phyloP scores from a whole-genome alignment of 2,329 filamentous ascomycete species.

The Bipolaris victoriae region DNA sequence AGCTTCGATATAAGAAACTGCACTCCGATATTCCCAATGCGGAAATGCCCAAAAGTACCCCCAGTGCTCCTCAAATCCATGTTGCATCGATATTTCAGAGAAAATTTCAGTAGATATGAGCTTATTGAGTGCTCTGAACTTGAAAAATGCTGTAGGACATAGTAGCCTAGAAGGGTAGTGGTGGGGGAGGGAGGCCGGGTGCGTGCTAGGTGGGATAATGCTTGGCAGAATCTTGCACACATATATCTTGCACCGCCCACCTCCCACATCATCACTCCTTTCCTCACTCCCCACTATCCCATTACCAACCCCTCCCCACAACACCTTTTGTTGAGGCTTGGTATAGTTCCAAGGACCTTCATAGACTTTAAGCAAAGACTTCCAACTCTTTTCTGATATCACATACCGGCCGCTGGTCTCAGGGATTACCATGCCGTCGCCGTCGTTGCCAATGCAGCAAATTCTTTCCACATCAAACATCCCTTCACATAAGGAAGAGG shows the following conservation, averaged over 20 bases:
- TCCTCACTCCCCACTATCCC: slow-evolving; percentile 11
- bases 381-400: slow-evolving; percentile 10
- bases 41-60: slow-evolving; percentile 18
- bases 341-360: not conserved
- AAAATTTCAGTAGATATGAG: not conserved
- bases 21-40: not conserved
- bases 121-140: not conserved
- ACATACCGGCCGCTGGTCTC: slow-evolving; percentile 4
- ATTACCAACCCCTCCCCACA: slow-evolving; percentile 10
- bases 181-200: slow-evolving; percentile 10
- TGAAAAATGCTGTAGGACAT: slow-evolving; percentile 1
- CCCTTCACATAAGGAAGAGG: not conserved
- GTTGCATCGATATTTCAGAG: not conserved
- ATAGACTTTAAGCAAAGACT: slow-evolving; percentile 4
- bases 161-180: slow-evolving; percentile 13
- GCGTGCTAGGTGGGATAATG: slow-evolving; percentile 16
- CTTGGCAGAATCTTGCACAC: slow-evolving; percentile 31
- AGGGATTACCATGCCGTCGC: slow-evolving; percentile 33
- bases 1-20: slow-evolving; percentile 2
- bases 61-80: not conserved
- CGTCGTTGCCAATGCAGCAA: slow-evolving; percentile 6
- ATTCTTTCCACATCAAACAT: not conserved
- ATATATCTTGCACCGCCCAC: slow-evolving; percentile 34
- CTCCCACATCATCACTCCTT: slow-evolving; percentile 17
- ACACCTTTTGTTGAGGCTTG: slow-evolving; percentile 3